Evolutionary conservation across 2,329 filamentous ascomycete genomes (phyloP).

Genomic region (Fusarium domesticum): DNA sequence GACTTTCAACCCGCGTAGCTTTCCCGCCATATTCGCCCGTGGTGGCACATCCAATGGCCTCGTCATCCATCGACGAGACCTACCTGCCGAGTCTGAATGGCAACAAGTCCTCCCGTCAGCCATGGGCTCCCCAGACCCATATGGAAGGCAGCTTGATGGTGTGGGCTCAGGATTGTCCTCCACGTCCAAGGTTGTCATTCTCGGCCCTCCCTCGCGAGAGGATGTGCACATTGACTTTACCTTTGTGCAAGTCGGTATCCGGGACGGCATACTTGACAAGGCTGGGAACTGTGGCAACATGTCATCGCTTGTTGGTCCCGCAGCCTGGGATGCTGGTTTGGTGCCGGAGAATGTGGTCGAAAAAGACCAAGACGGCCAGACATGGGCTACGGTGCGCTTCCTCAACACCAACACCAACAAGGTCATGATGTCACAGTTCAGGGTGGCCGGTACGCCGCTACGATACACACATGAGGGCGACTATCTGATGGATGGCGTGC

Average conservation of each 20-base stretch:
- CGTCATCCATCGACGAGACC: conserved; percentile 42
- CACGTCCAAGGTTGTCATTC: conserved; percentile 68
- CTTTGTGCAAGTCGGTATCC: conserved; percentile 66
- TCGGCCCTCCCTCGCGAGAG: conserved; percentile 48
- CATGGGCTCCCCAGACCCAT: conserved; percentile 64
- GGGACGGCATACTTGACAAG: conserved; percentile 58
- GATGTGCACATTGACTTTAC: conserved; percentile 66
- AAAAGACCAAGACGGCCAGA: conserved; percentile 25
- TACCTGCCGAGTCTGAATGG: conserved; percentile 38
- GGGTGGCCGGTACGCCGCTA: conserved; percentile 40
- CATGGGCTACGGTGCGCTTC: conserved; percentile 52
- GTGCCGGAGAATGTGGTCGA: conserved; percentile 16
- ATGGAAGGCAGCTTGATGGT: conserved; percentile 69
- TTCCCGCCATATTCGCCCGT: conserved; percentile 47
- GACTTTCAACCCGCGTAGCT: conserved; percentile 22
- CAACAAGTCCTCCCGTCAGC: conserved; percentile 53
- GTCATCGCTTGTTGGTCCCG: conserved; percentile 62
- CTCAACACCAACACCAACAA: conserved; percentile 71
- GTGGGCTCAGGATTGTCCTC: conserved; percentile 67
- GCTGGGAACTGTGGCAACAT: conserved; percentile 77
- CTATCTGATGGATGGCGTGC: conserved; percentile 63
- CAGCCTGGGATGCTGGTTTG: conserved; percentile 34
- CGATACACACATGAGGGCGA: conserved; percentile 41
- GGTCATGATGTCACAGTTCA: conserved; percentile 57
- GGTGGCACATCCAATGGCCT: conserved; percentile 69